These are phyloP conservation scores for Ligustrum vulgare DNA, from an alignment of 257 asterid species.

Conservation along the genomic window DNA sequence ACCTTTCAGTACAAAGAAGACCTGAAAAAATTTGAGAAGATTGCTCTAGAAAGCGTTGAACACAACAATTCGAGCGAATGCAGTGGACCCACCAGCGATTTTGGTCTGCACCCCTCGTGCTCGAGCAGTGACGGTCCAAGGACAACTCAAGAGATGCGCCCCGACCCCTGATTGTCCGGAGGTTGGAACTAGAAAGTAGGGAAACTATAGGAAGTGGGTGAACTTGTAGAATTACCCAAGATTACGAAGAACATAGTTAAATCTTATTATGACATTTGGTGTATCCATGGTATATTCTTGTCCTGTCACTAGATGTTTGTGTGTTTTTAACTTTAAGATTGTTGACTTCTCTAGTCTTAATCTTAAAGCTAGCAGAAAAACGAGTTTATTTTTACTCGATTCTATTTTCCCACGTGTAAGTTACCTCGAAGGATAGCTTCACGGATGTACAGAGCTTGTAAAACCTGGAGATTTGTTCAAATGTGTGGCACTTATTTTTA, in stretches of 20 bases:
- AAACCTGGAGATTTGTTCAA: not conserved
- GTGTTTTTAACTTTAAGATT: not conserved
- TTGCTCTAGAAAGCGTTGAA: slow-evolving; percentile 67
- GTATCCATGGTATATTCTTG: not conserved
- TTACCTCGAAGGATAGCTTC: not conserved
- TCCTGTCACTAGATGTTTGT: not conserved
- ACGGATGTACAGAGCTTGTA: not conserved
- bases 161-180: slow-evolving; percentile 14
- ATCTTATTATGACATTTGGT: not conserved
- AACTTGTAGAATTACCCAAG: not conserved
- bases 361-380: no score
- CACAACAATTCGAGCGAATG: slow-evolving; percentile 51
- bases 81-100: slow-evolving; percentile 73
- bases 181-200: not conserved
- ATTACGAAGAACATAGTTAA: not conserved
- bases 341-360: no score
- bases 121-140: slow-evolving; percentile 61
- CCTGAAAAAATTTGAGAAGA: slow-evolving; percentile 62
- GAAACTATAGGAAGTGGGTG: not conserved
- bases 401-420: not conserved
- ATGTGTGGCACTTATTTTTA: not conserved
- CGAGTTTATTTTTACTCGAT: no score
- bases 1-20: slow-evolving; percentile 75
- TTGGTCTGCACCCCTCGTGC: slow-evolving; percentile 62
- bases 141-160: slow-evolving; percentile 27